Conservation (phyloP, 768 basidiomycete species). For the Auricularia heimuer region DNA sequence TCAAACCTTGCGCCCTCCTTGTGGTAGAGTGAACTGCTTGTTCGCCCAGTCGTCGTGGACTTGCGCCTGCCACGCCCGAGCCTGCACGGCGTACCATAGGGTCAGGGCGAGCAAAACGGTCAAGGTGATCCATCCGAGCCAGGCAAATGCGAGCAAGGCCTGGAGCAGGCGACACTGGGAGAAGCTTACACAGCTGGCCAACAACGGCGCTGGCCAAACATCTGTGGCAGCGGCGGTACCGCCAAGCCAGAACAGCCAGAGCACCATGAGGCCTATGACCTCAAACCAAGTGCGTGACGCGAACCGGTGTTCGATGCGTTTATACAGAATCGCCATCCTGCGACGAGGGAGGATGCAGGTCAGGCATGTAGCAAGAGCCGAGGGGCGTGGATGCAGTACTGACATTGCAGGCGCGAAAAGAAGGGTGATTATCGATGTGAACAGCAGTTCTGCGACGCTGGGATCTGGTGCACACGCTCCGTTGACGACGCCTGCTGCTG, state of each 20-base stretch:
- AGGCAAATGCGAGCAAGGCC: conserved; percentile 24
- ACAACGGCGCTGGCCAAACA: conserved; percentile 17
- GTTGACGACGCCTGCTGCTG: neutral
- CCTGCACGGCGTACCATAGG: conserved; percentile 1
- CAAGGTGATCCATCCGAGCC: conserved; percentile 21
- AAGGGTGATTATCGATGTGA: conserved; percentile 16
- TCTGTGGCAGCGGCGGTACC: conserved; percentile 18
- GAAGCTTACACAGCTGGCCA: conserved; percentile 18
- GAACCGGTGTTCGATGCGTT: conserved; percentile 3
- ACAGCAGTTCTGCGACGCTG: conserved; percentile 20
- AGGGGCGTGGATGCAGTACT: conserved; percentile 3
- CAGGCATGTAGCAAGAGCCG: too few species aligned
- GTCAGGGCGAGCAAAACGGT: conserved; percentile 14
- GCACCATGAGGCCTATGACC: conserved; percentile 12
- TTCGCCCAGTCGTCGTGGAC: neutral
- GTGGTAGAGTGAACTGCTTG: neutral
- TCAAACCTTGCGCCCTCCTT: neutral
- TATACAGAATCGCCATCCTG: conserved; percentile 7
- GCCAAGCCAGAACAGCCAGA: conserved; percentile 23
- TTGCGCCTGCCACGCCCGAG: conserved; percentile 2
- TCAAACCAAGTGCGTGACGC: conserved; percentile 13
- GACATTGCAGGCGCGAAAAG: conserved; percentile 16
- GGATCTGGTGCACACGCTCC: conserved; percentile 13
- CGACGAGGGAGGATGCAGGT: neutral
- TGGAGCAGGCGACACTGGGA: conserved; percentile 19